Conservation (phyloP, 225 moss, liverwort and hornwort species). For the Bryum argenteum region DNA sequence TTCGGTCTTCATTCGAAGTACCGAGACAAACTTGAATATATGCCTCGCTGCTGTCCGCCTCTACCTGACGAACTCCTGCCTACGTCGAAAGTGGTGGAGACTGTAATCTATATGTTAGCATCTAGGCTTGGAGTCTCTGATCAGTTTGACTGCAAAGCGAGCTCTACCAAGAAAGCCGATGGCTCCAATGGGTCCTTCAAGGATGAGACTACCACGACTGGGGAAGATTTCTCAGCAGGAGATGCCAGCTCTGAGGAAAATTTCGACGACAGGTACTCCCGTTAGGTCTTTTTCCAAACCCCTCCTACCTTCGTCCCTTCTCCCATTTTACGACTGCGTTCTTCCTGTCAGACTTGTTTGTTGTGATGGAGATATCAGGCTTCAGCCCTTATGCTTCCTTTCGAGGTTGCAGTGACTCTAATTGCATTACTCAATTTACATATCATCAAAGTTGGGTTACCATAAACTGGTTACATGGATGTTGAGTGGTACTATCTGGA, state of each 20-base stretch:
- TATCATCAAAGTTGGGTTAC: slow-evolving; percentile 3
- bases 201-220: slow-evolving; percentile 49
- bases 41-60: slow-evolving; percentile 79
- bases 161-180: slow-evolving; percentile 33
- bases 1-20: slow-evolving; percentile 75
- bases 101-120: slow-evolving; percentile 75
- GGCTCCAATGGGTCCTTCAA: slow-evolving; percentile 38
- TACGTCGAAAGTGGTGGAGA: slow-evolving; percentile 72
- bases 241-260: slow-evolving; percentile 52
- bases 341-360: slow-evolving; percentile 4
- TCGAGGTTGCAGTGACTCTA: neutral
- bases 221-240: slow-evolving; percentile 42
- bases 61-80: slow-evolving; percentile 82
- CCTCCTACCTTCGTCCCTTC: slow-evolving; percentile 18
- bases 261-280: slow-evolving; percentile 41
- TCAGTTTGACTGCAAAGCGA: slow-evolving; percentile 66
- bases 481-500: slow-evolving; percentile 5
- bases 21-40: slow-evolving; percentile 61
- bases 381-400: slow-evolving; percentile 8
- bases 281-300: neutral
- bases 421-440: slow-evolving; percentile 4
- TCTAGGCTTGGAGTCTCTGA: slow-evolving; percentile 68
- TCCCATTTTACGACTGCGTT: neutral
- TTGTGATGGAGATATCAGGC: neutral
- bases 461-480: neutral